Evolutionary conservation across 2,329 filamentous ascomycete genomes (phyloP), one percentile per base, ranked within the genome.

Genomic region (Colletotrichum magnum): DNA sequence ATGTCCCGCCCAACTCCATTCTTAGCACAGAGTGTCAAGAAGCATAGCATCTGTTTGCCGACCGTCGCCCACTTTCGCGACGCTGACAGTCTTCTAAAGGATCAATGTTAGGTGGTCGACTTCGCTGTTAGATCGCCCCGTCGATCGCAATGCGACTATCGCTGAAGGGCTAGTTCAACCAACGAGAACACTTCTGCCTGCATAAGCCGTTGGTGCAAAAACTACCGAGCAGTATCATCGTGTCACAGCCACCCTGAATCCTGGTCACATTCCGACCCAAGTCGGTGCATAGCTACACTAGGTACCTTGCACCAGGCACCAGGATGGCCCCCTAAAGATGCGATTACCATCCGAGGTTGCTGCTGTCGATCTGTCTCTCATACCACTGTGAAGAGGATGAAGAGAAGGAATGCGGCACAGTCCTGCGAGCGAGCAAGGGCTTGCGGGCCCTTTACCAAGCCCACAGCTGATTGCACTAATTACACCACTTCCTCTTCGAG

Each of bases 111-210:
- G 32, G 32, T 10, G 32, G 32, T 10, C 32, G 32, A 36, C 32
- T 36, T 36, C 32, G 32, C 32, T 36, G 41, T 43, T 43, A 13
- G 41, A 43, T 24, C 21, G 50, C 48, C 24, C 47, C 16, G 65
- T 47, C 53, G 65, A 68, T 68, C 65, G 24, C 39, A 68, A 58
- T 64, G 65, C 53, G n/a, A 21, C 28, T 39, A 26, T 18, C 21
- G 21, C 61, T 16, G 52, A 26, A 28, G 24, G 18, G 16, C 60
- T 41, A 58, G 28, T n/a, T 21, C 18, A 36, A 45, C 39, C 41
- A 45, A 59, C 57, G 9, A 7, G 16, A 59, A 15, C 45, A n/a
- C 51, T n/a, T n/a, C 57, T 36, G 28, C 28, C 32, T 36, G 32
- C 13, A n/a, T 43, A 16, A 24, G 18, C 36, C 36, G 28, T 36